Base-by-base conservation (phyloP, 441 rosid species). In the Populus hybrid region DNA sequence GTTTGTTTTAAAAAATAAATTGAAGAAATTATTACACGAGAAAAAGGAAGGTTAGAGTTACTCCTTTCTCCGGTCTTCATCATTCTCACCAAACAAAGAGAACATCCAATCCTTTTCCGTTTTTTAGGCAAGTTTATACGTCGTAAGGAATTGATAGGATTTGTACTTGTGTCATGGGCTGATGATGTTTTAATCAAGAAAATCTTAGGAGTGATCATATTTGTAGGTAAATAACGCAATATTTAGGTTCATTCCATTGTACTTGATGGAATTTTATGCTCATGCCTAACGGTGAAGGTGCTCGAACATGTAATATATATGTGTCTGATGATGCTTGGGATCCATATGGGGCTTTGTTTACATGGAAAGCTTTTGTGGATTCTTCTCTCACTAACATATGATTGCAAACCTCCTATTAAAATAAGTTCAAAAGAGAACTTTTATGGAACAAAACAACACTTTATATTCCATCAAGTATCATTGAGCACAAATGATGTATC, bases 381-480 rank as follows among this genome's bases (percentile, higher is more conserved):
- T 80, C 46, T 32, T 74, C 66, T 64, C 67, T 67, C 66, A 42
- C 53, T 19, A 57, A 0, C 80, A 40, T 78, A 81, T 79, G 85
- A 84, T 86, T 84, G 76, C 79, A 74, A 76, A 72, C 11, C 30
- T 36, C 35, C 68, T 9, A 65, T 77, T 76, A 76, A 85, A 23
- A 79, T 78, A 84, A 82, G 82, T 84, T 86, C 84, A 84, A 86
- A 84, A 46, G 18, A 77, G 74, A 84, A 79, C 89, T 84, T 86
- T 83, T 86, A 66, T 66, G 42, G 65, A 71, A 81, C 76, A 74
- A 76, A 80, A 77, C 19, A 69, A 34, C 74, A 81, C 84, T 84
- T 86, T 77, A 74, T 69, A 70, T 82, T 79, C 80, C 86, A 78
- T 83, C 80, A 70, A 76, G 77, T 50, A 87, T 83, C 83, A 76